Base-by-base conservation (phyloP, 768 basidiomycete species). In the Termitomyces sp. region DNA sequence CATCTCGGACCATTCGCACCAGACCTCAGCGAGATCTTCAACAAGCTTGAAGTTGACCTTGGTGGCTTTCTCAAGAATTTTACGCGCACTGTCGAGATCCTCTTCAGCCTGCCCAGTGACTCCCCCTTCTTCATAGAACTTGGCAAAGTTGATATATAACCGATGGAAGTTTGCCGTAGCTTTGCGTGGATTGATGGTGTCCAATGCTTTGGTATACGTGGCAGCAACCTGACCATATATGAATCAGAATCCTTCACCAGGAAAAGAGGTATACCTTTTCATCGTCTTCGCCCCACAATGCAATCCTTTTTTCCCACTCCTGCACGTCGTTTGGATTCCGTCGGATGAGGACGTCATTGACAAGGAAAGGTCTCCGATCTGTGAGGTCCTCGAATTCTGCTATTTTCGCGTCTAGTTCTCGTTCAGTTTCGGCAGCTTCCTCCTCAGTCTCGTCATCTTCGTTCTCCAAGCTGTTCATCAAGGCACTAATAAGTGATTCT, bases 1-100 rank as follows among this genome's bases (percentile, higher is more conserved):
- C 88, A 98, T 86, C 73, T 99, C 97, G 7, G 97, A 86, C 96
- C 97, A 98, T 73, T 98, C 97, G 66, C 95, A 98, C 97, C 97
- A 99, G 14, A 98, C 83, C 70, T 98, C 97, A 0, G 97, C 97
- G 24, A 99, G 79, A 66, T 99, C 97, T 68, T 99, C 96, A 10
- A 99, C 95, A n/a, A 84, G 79, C 72, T 88, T 92, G 78, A 94
- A 98, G 67, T 89, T 90, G 43, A 97, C 86, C 64, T 90, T 92
- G 3, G 90, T 90, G 5, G 85, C 96, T 71, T 92, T 96, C 68
- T 98, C 94, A 36, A 98, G 74, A 30, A 98, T 89, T 74, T 95
- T 95, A 43, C 95, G 85, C 4, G 96, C 91, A 63, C 84, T 90
- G 49, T 85, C 85, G 1, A 98, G 72, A 66, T 98, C 93, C 2